Conservation (phyloP, 306 rosid species). For the Coriaria nepalensis region DNA sequence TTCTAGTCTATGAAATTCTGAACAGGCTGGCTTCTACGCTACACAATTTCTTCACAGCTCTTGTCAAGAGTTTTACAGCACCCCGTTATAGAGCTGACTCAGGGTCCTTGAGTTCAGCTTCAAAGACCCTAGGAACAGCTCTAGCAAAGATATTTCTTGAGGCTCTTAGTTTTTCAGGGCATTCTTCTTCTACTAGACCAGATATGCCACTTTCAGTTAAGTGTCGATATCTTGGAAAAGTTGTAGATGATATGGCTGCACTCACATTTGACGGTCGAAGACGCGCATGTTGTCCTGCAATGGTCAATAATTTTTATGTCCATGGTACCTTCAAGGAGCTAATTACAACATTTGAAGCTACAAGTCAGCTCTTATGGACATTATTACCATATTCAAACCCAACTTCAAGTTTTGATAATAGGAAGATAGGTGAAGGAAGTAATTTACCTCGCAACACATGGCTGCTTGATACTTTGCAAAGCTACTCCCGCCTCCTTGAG, state of each 20-base stretch:
- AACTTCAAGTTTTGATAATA: slow-evolving; percentile 38
- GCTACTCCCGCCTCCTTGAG: slow-evolving; percentile 78
- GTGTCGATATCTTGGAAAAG: slow-evolving; percentile 91
- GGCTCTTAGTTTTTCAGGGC: slow-evolving; percentile 80
- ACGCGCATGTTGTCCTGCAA: slow-evolving; percentile 67
- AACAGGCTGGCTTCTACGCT: slow-evolving; percentile 72
- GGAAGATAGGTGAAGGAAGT: slow-evolving; percentile 54
- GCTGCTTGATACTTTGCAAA: slow-evolving; percentile 85
- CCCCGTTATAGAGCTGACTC: slow-evolving; percentile 91
- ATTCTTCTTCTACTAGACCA: slow-evolving; percentile 49
- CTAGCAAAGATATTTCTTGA: slow-evolving; percentile 74
- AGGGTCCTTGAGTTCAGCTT: slow-evolving; percentile 66
- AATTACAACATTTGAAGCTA: slow-evolving; percentile 89
- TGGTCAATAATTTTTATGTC: slow-evolving; percentile 87
- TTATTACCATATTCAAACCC: slow-evolving; percentile 43
- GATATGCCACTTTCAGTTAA: slow-evolving; percentile 66
- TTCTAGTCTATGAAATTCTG: slow-evolving; percentile 63
- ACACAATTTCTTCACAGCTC: slow-evolving; percentile 84
- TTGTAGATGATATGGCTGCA: slow-evolving; percentile 81
- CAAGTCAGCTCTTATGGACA: slow-evolving; percentile 93
- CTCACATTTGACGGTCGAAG: slow-evolving; percentile 79
- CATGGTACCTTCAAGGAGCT: slow-evolving; percentile 88
- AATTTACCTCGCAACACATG: slow-evolving; percentile 60
- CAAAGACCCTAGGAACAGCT: slow-evolving; percentile 87
- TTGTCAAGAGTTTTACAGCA: slow-evolving; percentile 84